Base-by-base conservation (phyloP, 495 filamentous ascomycete genomes). In the Barbatosphaeria neglecta region DNA sequence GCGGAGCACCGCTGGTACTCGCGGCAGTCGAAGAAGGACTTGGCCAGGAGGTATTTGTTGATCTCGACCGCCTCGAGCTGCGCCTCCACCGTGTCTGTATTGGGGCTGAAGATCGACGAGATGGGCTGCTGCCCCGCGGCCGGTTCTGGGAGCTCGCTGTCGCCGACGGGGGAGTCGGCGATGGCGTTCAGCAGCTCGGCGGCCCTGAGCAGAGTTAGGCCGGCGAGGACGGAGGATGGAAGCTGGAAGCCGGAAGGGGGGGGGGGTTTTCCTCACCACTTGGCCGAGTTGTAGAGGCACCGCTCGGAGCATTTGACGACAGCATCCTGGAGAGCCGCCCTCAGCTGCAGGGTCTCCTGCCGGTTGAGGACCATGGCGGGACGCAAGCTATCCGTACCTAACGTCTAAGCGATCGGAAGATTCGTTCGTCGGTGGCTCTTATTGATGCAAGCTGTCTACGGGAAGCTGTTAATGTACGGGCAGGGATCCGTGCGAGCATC, bases 1-100 rank as follows among this genome's bases (percentile, higher is more conserved):
- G 87, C 83, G 7, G 92, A 83, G 56, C 90, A 96, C 44, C 93
- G 87, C 55, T 97, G 90, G 57, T 80, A 97, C 64, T 99, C 93
- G 44, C 87, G 84, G 49, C 87, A 94, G 53, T 99, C 92, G 55
- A 99, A 97, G 55, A 87, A 86, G 0, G 92, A 87, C 60, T 96
- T 95, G 25, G 93, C 92, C 11, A 99, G 72, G 1, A 97, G 78
- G 59, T 87, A 97, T 58, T 80, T 81, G 52, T 81, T 74, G 10
- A 87, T 67, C 63, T 99, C 93, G 51, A 72, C 76, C 4, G 82
- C 75, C 64, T 99, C 93, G 2, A 94, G 78, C 1, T 67, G 61
- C 6, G 84, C 82, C 70, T 98, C 90, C 37, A 65, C 61, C 0
- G 78, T 74, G 54, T 82, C 80, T 37, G 59, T 58, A 53, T 74